A percentile compares a stretch with the other conserved stretches of the same genome.
phyloP scores from a whole-genome alignment of 2,329 filamentous ascomycete genomes.

The Penicillium aurantiogriseum region DNA sequence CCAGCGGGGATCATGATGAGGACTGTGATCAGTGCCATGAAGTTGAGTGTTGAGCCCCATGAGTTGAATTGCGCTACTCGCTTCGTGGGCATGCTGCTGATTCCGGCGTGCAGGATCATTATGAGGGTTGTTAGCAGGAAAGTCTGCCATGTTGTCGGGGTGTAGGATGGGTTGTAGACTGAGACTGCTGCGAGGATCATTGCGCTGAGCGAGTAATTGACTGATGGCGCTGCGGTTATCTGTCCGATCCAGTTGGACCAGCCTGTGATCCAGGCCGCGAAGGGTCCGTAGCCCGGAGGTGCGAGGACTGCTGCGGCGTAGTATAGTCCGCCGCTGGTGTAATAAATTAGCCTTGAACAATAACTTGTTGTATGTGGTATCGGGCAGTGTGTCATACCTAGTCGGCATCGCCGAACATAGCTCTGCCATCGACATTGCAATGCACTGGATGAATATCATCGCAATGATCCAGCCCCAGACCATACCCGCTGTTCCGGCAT shows the following conservation, averaged over 20 bases:
- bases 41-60: constrained; percentile 68
- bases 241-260: constrained; percentile 71
- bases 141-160: constrained; percentile 64
- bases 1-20: constrained; percentile 67
- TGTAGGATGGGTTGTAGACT: constrained; percentile 65
- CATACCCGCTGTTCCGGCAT: constrained; percentile 62
- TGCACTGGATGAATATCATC: constrained; percentile 69
- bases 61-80: constrained; percentile 71
- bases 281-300: constrained; percentile 62
- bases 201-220: constrained; percentile 64
- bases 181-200: constrained; percentile 71
- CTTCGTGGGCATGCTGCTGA: constrained; percentile 69
- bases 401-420: constrained; percentile 73
- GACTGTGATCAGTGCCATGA: constrained; percentile 63
- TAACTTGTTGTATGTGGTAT: not conserved
- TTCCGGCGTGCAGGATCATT: constrained; percentile 65
- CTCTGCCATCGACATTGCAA: constrained; percentile 69
- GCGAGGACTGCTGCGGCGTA: constrained; percentile 72
- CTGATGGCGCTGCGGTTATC: constrained; percentile 64
- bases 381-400: constrained; percentile 36
- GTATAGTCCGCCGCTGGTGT: constrained; percentile 63
- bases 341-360: not conserved
- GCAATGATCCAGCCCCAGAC: constrained; percentile 75
- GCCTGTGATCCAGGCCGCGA: constrained; percentile 67
- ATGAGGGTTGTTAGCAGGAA: constrained; percentile 67